Conservation (phyloP, 768 basidiomycete species). For the Lyophyllum semitale region DNA sequence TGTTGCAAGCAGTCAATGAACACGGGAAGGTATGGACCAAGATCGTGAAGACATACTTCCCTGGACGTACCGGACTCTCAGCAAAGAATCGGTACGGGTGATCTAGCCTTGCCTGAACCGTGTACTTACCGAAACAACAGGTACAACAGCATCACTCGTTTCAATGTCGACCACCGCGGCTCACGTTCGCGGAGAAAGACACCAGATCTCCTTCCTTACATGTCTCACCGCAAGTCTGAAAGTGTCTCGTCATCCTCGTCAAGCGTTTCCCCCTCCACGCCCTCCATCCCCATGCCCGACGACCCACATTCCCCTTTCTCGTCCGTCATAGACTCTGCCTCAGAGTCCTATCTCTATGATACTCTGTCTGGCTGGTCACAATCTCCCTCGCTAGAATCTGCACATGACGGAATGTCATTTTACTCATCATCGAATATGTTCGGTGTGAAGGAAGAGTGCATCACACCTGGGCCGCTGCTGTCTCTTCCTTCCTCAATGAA, state of each 20-base stretch:
- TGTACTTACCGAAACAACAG: constrained; percentile 23
- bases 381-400: constrained; percentile 16
- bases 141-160: constrained; percentile 55
- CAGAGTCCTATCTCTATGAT: constrained; percentile 25
- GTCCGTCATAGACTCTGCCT: constrained; percentile 19
- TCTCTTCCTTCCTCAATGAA: constrained; percentile 23
- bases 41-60: constrained; percentile 63
- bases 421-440: constrained; percentile 18
- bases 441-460: constrained; percentile 19
- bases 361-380: constrained; percentile 23
- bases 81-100: constrained; percentile 56
- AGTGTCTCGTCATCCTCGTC: constrained; percentile 40
- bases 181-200: constrained; percentile 39
- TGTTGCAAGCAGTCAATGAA: constrained; percentile 54
- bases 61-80: constrained; percentile 58
- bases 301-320: constrained; percentile 24
- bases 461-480: constrained; percentile 24
- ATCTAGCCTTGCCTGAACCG: background rate
- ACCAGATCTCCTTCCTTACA: constrained; percentile 31
- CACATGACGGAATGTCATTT: constrained; percentile 15
- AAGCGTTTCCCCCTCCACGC: constrained; percentile 42
- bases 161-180: constrained; percentile 40
- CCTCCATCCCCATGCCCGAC: constrained; percentile 26
- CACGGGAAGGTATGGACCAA: constrained; percentile 65
- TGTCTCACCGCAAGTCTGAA: constrained; percentile 32